Conservation (phyloP, 2,329 filamentous ascomycete species). For the Nannizziopsis barbatae region DNA sequence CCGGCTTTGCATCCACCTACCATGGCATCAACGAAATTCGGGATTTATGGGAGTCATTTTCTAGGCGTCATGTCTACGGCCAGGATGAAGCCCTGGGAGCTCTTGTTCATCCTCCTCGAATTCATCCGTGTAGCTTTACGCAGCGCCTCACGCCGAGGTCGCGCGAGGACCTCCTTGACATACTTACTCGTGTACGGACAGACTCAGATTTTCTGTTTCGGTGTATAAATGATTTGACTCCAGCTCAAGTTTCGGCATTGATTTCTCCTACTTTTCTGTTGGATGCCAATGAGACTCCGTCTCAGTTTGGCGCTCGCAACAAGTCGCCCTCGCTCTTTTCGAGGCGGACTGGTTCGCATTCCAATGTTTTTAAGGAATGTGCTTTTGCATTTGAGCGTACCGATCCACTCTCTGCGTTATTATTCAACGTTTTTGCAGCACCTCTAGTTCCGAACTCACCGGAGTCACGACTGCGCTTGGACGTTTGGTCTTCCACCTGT, state of each 20-base stretch:
- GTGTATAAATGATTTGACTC: constrained; percentile 63
- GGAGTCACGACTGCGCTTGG: constrained; percentile 67
- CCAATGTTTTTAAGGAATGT: constrained; percentile 61
- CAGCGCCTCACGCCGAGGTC: constrained; percentile 64
- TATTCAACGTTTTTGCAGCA: constrained; percentile 83
- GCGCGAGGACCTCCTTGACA: constrained; percentile 63
- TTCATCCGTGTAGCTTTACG: constrained; percentile 30
- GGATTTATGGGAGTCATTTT: constrained; percentile 31
- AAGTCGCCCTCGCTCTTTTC: constrained; percentile 40
- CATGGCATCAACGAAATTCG: constrained; percentile 36
- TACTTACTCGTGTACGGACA: constrained; percentile 70
- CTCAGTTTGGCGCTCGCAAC: constrained; percentile 52
- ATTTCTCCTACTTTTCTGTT: constrained; percentile 66
- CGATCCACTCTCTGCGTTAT: constrained; percentile 70
- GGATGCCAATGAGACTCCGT: constrained; percentile 72
- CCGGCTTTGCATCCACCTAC: constrained; percentile 35
- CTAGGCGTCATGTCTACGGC: constrained; percentile 25
- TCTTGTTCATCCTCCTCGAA: constrained; percentile 28
- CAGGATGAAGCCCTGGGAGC: constrained; percentile 27
- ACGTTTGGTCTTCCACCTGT: constrained; percentile 80
- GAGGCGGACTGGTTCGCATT: constrained; percentile 38
- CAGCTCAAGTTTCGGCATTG: constrained; percentile 64
- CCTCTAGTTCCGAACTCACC: constrained; percentile 69
- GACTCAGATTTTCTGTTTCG: constrained; percentile 81
- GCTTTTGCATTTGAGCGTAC: constrained; percentile 80